phyloP scores from a whole-genome alignment of 345 rosid genomes.

The Eucalyptus pauciflora region DNA sequence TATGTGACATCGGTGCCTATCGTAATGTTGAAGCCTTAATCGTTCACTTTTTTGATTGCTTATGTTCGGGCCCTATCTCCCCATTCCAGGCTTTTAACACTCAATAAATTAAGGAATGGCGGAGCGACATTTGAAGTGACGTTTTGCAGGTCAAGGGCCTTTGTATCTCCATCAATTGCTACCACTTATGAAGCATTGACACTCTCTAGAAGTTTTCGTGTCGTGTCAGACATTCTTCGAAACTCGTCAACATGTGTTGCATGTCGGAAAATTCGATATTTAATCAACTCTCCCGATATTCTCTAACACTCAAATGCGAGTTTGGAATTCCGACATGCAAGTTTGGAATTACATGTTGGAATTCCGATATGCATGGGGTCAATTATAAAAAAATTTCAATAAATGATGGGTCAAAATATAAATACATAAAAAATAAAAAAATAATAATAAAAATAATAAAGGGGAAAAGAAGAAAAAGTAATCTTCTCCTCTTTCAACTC shows the following conservation, averaged over 20 bases:
- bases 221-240: accelerated
- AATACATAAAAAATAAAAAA: too few relatives aligned
- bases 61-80: constrained; percentile 57
- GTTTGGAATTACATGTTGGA: too few relatives aligned
- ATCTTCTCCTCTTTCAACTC: too few relatives aligned
- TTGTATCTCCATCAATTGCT: constrained; percentile 59
- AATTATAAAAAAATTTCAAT: too few relatives aligned
- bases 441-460: too few relatives aligned
- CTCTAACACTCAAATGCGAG: too few relatives aligned
- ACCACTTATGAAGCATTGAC: background rate
- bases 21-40: constrained; percentile 55
- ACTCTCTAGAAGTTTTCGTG: accelerated
- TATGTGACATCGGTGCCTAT: constrained; percentile 77
- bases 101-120: constrained; percentile 13
- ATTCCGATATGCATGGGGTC: too few relatives aligned
- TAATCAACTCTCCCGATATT: too few relatives aligned
- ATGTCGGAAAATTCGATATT: too few relatives aligned
- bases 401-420: accelerated
- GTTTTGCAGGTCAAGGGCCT: constrained; percentile 50
- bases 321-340: too few relatives aligned
- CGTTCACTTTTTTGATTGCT: constrained; percentile 23
- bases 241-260: accelerated
- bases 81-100: constrained; percentile 48
- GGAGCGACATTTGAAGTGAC: constrained; percentile 38
- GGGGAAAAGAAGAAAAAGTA: too few relatives aligned